Evolutionary conservation across 225 moss, liverwort and hornwort genomes (phyloP).

Genomic region (Bryum argenteum): DNA sequence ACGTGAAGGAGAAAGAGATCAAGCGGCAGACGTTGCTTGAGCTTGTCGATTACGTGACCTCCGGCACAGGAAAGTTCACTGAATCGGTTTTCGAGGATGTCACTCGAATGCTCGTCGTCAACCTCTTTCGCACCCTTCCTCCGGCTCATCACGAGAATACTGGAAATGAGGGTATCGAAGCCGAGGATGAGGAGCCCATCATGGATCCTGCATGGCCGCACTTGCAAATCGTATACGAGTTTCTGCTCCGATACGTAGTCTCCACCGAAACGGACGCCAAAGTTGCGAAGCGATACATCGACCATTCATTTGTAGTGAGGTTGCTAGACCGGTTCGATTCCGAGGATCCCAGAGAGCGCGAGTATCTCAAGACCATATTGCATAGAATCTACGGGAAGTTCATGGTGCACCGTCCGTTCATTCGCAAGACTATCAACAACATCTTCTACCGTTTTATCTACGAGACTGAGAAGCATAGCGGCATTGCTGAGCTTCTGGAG

Average conservation of each 20-base stretch:
- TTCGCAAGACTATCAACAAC: slow-evolving; percentile 50
- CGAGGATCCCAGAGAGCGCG: slow-evolving; percentile 47
- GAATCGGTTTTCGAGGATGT: slow-evolving; percentile 57
- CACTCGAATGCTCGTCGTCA: slow-evolving; percentile 53
- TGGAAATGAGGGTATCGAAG: slow-evolving; percentile 44
- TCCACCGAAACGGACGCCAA: slow-evolving; percentile 57
- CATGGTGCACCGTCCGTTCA: slow-evolving; percentile 44
- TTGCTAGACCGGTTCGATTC: slow-evolving; percentile 47
- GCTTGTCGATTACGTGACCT: slow-evolving; percentile 59
- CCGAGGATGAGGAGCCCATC: slow-evolving; percentile 55
- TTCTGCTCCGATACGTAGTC: slow-evolving; percentile 63
- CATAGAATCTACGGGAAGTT: slow-evolving; percentile 51
- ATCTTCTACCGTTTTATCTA: slow-evolving; percentile 48
- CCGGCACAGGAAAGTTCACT: slow-evolving; percentile 56
- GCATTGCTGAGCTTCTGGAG: slow-evolving; percentile 41
- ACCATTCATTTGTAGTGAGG: slow-evolving; percentile 47
- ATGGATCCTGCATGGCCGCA: slow-evolving; percentile 67
- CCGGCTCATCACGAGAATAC: slow-evolving; percentile 56
- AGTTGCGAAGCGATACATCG: slow-evolving; percentile 54
- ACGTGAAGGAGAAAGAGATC: slow-evolving; percentile 65
- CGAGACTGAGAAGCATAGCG: slow-evolving; percentile 52
- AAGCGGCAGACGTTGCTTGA: slow-evolving; percentile 62
- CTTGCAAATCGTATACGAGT: slow-evolving; percentile 65
- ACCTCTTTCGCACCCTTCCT: slow-evolving; percentile 55
- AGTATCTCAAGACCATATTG: slow-evolving; percentile 53